A percentile compares a stretch with the other conserved stretches of the same genome.
phyloP scores from a whole-genome alignment of 192 early-diverging fungal genomes.

The Kickxella alabastrina region DNA sequence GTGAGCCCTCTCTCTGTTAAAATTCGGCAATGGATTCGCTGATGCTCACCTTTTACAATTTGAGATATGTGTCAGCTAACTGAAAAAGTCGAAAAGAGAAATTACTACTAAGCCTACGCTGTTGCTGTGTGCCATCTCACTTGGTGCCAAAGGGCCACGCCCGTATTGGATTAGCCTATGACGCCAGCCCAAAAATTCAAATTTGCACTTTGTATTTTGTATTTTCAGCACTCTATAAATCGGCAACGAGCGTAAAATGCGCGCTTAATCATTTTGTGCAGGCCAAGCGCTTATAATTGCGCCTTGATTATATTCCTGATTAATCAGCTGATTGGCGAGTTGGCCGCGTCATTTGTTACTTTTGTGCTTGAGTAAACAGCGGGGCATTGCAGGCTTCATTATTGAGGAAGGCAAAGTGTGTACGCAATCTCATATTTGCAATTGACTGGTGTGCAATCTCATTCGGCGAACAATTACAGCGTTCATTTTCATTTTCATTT shows the following conservation, averaged over 20 bases:
- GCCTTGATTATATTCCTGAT: conserved; percentile 2
- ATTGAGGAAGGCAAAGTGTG: too few relatives aligned
- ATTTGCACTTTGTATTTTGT: too few relatives aligned
- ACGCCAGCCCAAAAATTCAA: too few relatives aligned
- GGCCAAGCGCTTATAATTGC: too few relatives aligned
- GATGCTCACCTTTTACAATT: conserved; percentile 38
- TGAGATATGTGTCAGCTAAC: conserved; percentile 27
- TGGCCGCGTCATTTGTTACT: conserved; percentile 14
- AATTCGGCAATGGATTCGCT: conserved; percentile 20
- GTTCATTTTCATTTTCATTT: too few relatives aligned
- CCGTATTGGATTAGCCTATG: too few relatives aligned
- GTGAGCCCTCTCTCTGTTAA: conserved; percentile 1
- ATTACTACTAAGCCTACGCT: not conserved
- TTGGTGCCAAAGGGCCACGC: too few relatives aligned
- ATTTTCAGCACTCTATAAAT: too few relatives aligned
- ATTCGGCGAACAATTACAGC: too few relatives aligned
- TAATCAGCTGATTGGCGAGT: not conserved
- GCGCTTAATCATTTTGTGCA: conserved; percentile 3
- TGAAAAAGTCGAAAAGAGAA: conserved; percentile 20
- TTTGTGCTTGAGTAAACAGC: not conserved
- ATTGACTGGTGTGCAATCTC: too few relatives aligned
- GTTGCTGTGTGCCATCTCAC: not conserved
- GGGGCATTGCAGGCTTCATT: not conserved
- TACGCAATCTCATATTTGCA: too few relatives aligned
- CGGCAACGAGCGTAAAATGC: too few relatives aligned